phyloP scores from a whole-genome alignment of 1,284 basidiomycete genomes.

The Sanghuangporus sanghuang region DNA sequence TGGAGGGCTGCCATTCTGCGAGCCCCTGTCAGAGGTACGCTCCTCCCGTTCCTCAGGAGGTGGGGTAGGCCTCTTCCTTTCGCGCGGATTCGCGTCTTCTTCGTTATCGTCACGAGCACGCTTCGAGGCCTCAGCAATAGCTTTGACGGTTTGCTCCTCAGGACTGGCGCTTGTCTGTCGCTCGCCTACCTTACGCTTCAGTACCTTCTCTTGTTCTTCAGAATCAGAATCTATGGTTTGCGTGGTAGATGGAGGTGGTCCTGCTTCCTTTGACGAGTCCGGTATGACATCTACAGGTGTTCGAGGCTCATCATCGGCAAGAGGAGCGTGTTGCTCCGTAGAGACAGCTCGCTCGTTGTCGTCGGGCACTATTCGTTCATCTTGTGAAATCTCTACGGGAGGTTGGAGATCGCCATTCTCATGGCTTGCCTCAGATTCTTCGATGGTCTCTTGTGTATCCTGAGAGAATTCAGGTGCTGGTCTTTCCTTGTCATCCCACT shows the following conservation, averaged over 20 bases:
- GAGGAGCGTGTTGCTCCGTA: not conserved
- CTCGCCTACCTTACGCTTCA: constrained; percentile 59
- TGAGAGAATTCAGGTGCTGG: constrained; percentile 24
- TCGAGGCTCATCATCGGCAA: not conserved
- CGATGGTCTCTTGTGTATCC: not conserved
- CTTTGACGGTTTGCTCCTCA: constrained; percentile 17
- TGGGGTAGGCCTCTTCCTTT: constrained; percentile 17
- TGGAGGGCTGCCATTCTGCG: constrained; percentile 22
- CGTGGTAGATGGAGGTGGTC: not conserved
- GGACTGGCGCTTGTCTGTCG: constrained; percentile 31
- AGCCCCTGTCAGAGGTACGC: constrained; percentile 6
- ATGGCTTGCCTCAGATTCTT: not conserved
- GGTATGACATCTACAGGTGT: not conserved
- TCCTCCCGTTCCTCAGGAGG: constrained; percentile 20
- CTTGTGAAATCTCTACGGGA: constrained; percentile 3
- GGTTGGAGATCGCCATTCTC: constrained; percentile 5
- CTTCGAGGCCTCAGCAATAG: constrained; percentile 24
- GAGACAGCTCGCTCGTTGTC: not conserved
- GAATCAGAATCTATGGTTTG: constrained; percentile 25
- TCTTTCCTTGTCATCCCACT: constrained; percentile 54
- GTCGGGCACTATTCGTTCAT: not conserved
- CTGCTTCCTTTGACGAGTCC: not conserved
- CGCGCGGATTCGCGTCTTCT: constrained; percentile 28
- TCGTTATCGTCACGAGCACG: constrained; percentile 30
- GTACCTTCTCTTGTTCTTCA: constrained; percentile 48